phyloP scores from a whole-genome alignment of 768 basidiomycete genomes.

The Boletus eberwhitei region DNA sequence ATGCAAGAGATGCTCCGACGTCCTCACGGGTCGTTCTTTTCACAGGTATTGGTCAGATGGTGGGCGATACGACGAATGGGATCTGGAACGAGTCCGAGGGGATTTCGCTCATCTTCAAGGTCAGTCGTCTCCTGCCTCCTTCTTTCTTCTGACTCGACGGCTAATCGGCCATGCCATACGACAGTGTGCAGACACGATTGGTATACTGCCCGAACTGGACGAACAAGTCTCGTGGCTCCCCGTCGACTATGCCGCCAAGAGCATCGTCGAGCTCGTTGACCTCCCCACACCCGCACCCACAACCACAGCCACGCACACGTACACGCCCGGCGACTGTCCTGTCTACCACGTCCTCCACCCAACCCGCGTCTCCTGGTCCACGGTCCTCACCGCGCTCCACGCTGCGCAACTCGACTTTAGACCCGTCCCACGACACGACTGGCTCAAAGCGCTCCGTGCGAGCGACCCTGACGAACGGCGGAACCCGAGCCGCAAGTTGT shows the following conservation, averaged over 20 bases:
- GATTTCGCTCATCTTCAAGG: constrained; percentile 30
- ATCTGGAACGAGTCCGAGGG: constrained; percentile 54
- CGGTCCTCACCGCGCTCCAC: constrained; percentile 39
- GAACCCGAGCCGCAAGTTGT: constrained; percentile 24
- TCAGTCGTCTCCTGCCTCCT: neutral
- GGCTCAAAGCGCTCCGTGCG: constrained; percentile 22
- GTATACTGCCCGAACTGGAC: constrained; percentile 31
- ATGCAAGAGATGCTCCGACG: neutral
- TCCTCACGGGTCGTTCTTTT: neutral
- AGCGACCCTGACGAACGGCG: constrained; percentile 21
- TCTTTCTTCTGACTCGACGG: neutral
- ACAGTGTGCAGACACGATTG: constrained; percentile 41
- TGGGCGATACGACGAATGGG: constrained; percentile 46
- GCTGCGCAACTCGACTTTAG: constrained; percentile 34
- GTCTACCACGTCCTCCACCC: constrained; percentile 24
- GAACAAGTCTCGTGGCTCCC: constrained; percentile 47
- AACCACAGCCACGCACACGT: too few species aligned
- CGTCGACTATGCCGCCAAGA: constrained; percentile 47
- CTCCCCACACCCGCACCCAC: neutral
- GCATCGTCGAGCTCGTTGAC: constrained; percentile 43
- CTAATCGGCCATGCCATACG: neutral
- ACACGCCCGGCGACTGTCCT: constrained; percentile 8
- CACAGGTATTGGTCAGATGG: constrained; percentile 54
- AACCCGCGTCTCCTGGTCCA: constrained; percentile 31
- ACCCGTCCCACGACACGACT: constrained; percentile 17